These are phyloP conservation scores for Elaeis guineensis DNA, from an alignment of 176 grass and related monocot species.

Conservation along the genomic window DNA sequence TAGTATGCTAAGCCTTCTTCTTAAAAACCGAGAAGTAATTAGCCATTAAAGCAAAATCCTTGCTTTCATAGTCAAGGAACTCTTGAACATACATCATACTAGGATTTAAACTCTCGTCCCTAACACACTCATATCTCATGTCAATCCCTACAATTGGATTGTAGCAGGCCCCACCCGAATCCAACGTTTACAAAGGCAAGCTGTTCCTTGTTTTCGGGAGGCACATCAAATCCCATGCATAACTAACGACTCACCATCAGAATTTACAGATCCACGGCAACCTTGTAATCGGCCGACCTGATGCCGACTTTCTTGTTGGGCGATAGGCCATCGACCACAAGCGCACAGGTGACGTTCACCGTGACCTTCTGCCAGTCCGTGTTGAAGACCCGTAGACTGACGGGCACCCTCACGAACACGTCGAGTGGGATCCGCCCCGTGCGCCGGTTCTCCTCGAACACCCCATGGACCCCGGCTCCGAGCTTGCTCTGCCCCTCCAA, in stretches of 20 bases:
- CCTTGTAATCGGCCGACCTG: constrained; percentile 53
- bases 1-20: too few species aligned
- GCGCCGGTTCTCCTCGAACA: constrained; percentile 53
- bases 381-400: constrained; percentile 21
- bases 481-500: constrained; percentile 51
- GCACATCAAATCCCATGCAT: too few species aligned
- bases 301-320: constrained; percentile 58
- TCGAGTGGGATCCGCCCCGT: constrained; percentile 50
- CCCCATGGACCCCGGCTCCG: constrained; percentile 38
- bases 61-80: too few species aligned
- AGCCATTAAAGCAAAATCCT: too few species aligned
- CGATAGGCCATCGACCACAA: constrained; percentile 71
- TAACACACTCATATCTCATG: too few species aligned
- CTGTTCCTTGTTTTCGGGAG: too few species aligned
- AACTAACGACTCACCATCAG: not conserved
- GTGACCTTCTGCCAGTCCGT: constrained; percentile 24
- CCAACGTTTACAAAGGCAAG: too few species aligned
- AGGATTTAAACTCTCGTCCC: too few species aligned
- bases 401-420: constrained; percentile 53
- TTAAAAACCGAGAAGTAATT: too few species aligned
- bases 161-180: too few species aligned
- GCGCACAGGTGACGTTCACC: constrained; percentile 50
- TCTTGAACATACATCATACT: too few species aligned
- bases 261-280: constrained; percentile 39
- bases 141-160: too few species aligned